These are phyloP conservation scores for Sutorius eximius DNA, from an alignment of 1,284 basidiomycete species.

Conservation along the genomic window DNA sequence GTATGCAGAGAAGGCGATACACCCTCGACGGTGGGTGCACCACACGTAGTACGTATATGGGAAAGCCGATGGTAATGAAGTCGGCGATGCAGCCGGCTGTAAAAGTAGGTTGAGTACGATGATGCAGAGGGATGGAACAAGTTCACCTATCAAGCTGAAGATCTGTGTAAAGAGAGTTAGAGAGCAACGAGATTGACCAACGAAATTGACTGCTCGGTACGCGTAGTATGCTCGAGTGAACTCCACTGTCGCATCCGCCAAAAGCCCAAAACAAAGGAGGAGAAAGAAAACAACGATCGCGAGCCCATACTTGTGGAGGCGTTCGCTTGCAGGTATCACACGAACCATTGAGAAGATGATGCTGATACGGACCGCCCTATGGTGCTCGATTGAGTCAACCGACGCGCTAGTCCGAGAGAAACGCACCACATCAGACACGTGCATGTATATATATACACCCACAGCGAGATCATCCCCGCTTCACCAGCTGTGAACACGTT, in stretches of 20 bases:
- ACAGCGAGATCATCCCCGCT: background rate
- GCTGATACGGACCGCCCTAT: slow-evolving; percentile 16
- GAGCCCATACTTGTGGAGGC: slow-evolving; percentile 11
- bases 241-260: background rate
- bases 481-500: background rate
- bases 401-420: background rate
- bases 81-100: slow-evolving; percentile 2
- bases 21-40: slow-evolving; percentile 10
- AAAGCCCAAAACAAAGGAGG: background rate
- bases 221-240: background rate
- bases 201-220: background rate
- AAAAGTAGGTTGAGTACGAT: background rate
- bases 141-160: slow-evolving; percentile 2
- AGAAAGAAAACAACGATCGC: slow-evolving; percentile 7
- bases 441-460: slow-evolving; percentile 11
- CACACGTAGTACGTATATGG: slow-evolving; percentile 18
- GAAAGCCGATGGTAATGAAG: slow-evolving; percentile 4
- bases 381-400: background rate
- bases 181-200: background rate
- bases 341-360: slow-evolving; percentile 17
- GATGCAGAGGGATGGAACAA: background rate
- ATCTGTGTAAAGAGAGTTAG: background rate
- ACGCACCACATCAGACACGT: slow-evolving; percentile 14
- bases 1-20: slow-evolving; percentile 17
- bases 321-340: slow-evolving; percentile 8